Evolutionary conservation across 768 basidiomycete genomes (phyloP).

Genomic region (Calocybe gangraenosa): DNA sequence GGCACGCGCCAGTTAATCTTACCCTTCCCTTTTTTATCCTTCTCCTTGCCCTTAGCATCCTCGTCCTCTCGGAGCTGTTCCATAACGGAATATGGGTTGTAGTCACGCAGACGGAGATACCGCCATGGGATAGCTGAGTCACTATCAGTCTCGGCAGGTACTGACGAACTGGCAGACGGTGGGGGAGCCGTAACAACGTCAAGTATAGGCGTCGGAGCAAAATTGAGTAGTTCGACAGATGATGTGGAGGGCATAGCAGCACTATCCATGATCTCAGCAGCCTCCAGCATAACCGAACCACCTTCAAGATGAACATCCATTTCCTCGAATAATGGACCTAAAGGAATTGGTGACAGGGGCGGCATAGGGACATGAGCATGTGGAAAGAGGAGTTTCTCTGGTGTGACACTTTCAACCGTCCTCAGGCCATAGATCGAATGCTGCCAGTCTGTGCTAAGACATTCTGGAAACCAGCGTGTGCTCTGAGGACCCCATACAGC

Average conservation of each 20-base stretch:
- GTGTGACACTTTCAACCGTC: conserved; percentile 40
- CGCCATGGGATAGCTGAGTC: conserved; percentile 3
- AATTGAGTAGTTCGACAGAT: neutral
- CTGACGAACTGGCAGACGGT: neutral
- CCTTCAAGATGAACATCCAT: neutral
- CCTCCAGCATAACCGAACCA: neutral
- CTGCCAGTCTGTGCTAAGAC: conserved; percentile 50
- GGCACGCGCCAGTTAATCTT: conserved; percentile 25
- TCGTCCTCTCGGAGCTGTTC: conserved; percentile 12
- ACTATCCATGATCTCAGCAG: neutral
- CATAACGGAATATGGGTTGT: conserved; percentile 29
- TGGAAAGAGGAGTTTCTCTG: neutral
- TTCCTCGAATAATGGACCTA: neutral
- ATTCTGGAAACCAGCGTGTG: conserved; percentile 53
- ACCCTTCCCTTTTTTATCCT: conserved; percentile 23
- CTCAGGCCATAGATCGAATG: conserved; percentile 49
- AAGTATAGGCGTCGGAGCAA: neutral
- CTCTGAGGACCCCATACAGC: conserved; percentile 46
- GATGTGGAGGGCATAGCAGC: neutral
- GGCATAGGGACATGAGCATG: neutral
- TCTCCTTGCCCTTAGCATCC: neutral
- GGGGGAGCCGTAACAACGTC: neutral
- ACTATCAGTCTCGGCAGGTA: neutral
- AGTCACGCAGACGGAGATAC: conserved; percentile 32
- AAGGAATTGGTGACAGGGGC: neutral